Evolutionary conservation across 768 basidiomycete genomes (phyloP).

Genomic region (Rubroboletus pulcherrimus): DNA sequence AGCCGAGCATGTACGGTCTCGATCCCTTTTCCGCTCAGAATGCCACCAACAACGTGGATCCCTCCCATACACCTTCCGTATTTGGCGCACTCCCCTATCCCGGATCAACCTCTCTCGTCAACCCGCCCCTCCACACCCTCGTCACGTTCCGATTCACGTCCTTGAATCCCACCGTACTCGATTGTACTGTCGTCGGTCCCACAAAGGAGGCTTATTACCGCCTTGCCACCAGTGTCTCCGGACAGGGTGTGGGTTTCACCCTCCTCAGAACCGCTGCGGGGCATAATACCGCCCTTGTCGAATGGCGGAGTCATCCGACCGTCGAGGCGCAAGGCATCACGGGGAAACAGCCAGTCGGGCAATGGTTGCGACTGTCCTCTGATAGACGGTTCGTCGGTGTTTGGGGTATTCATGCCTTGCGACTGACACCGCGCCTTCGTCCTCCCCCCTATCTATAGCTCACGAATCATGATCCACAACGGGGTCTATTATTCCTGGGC

Average conservation of each 20-base stretch:
- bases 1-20: constrained; percentile 20
- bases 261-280: constrained; percentile 48
- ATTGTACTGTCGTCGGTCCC: constrained; percentile 51
- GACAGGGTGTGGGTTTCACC: constrained; percentile 52
- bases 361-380: constrained; percentile 52
- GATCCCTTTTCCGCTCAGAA: constrained; percentile 30
- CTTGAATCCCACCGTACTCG: constrained; percentile 49
- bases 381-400: constrained; percentile 40
- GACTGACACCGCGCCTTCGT: not conserved
- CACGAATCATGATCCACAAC: constrained; percentile 50
- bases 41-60: constrained; percentile 9
- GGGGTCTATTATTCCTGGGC: constrained; percentile 54
- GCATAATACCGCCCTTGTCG: constrained; percentile 49
- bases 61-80: constrained; percentile 41
- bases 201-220: constrained; percentile 46
- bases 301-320: constrained; percentile 48
- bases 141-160: constrained; percentile 48
- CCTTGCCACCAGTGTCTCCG: constrained; percentile 43
- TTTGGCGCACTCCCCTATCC: constrained; percentile 64
- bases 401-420: not conserved
- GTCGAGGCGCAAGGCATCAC: constrained; percentile 54
- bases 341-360: constrained; percentile 44
- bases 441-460: constrained; percentile 17
- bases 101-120: constrained; percentile 18
- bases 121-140: constrained; percentile 31